These are phyloP conservation scores for Pyronema omphalodes DNA, from an alignment of 495 filamentous ascomycete genomes.

Conservation along the genomic window DNA sequence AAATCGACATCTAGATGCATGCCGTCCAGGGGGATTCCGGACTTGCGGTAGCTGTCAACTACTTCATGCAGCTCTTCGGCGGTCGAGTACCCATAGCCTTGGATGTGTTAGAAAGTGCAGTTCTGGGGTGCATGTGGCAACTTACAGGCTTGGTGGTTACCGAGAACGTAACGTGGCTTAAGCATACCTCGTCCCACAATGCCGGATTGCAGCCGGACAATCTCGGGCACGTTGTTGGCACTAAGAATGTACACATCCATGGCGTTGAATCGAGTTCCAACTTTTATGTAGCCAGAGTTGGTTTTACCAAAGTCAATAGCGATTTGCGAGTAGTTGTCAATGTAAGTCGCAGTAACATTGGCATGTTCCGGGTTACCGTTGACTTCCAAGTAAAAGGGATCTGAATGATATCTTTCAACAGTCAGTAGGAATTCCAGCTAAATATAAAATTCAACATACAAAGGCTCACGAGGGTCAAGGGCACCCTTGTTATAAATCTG, in stretches of 20 bases:
- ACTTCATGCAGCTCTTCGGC: conserved; percentile 5
- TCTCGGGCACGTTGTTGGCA: conserved; percentile 14
- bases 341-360: conserved; percentile 12
- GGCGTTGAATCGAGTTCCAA: conserved; percentile 18
- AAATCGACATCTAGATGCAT: conserved; percentile 25
- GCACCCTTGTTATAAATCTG: conserved; percentile 18
- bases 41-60: conserved; percentile 9
- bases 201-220: conserved; percentile 19
- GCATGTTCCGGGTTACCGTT: conserved; percentile 14
- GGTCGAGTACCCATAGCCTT: conserved; percentile 9
- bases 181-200: conserved; percentile 17
- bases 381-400: conserved; percentile 20
- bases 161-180: conserved; percentile 18
- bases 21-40: conserved; percentile 19
- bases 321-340: conserved; percentile 25
- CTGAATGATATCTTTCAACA: conserved; percentile 16
- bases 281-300: conserved; percentile 11
- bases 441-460: conserved; percentile 3
- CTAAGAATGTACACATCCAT: conserved; percentile 15
- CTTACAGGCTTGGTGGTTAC: conserved; percentile 19
- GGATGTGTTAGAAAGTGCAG: neutral
- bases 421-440: neutral
- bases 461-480: conserved; percentile 14
- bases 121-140: neutral
- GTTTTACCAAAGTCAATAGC: conserved; percentile 17